Evolutionary conservation across 2,329 filamentous ascomycete species (phyloP).

Genomic region (Fusarium nematophilum): DNA sequence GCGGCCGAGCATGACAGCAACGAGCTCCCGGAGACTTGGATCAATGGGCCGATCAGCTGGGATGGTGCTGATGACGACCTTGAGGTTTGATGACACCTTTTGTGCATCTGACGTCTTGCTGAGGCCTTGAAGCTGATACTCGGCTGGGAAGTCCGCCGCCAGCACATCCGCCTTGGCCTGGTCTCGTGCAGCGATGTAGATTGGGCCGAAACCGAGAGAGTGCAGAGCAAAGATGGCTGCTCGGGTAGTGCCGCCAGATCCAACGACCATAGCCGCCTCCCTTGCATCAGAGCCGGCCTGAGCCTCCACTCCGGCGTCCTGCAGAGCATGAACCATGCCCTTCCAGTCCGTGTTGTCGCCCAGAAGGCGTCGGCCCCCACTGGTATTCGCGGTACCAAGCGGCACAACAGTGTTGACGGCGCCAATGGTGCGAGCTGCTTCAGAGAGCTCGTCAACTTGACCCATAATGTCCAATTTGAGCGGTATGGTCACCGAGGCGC

Average conservation of each 20-base stretch:
- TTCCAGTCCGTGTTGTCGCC: conserved; percentile 97
- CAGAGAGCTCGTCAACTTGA: conserved; percentile 81
- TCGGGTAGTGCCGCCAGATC: conserved; percentile 90
- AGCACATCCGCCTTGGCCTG: conserved; percentile 74
- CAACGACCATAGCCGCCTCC: conserved; percentile 84
- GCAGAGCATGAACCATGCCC: conserved; percentile 87
- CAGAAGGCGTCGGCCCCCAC: conserved; percentile 66
- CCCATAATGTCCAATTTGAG: conserved; percentile 90
- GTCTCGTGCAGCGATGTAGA: conserved; percentile 88
- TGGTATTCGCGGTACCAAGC: conserved; percentile 49
- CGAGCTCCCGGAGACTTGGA: conserved; percentile 70
- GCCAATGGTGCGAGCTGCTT: conserved; percentile 84
- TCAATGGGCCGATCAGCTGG: conserved; percentile 90
- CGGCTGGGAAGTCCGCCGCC: conserved; percentile 75
- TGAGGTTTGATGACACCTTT: conserved; percentile 60
- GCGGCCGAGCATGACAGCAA: conserved; percentile 65
- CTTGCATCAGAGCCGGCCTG: conserved; percentile 59
- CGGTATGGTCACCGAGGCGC: conserved; percentile 95
- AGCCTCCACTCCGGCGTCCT: conserved; percentile 69
- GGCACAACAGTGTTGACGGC: conserved; percentile 95
- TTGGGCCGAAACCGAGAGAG: conserved; percentile 83
- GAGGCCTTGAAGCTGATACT: conserved; percentile 78
- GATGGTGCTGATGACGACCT: conserved; percentile 88
- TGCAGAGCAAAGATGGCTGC: conserved; percentile 91
- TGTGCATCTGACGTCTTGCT: conserved; percentile 60